Base-by-base conservation (phyloP, 768 basidiomycete species). In the Macrolepiota dolichaula region DNA sequence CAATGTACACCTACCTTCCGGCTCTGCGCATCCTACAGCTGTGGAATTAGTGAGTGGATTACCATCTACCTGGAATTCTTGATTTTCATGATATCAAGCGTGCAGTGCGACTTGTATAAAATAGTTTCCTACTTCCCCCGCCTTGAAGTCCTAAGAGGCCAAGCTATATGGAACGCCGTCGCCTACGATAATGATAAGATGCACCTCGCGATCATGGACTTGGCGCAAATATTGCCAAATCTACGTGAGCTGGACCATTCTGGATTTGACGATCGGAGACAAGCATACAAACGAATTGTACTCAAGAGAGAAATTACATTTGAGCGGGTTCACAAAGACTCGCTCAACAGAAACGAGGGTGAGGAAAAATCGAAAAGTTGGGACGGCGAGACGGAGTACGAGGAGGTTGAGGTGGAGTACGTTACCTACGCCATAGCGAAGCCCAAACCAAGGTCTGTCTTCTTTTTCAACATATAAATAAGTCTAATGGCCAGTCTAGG, bases 231-330 rank as follows among this genome's bases (percentile, higher is more conserved):
- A 2, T 79, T 79, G 58, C 78, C 80, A 32, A 71, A 74, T 36
- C 70, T 84, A 38, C 69, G 72, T 40, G 73, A 78, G 62, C 65
- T 82, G 7, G 81, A 82, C 59, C 77, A 81, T 63, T 71, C 71
- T 22, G 68, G 73, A 35, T 70, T 69, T 36, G 68, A 78, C 55
- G 65, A 70, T 19, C 74, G 75, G 22, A 63, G 73, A 42, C 66
- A 70, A 10, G 73, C 70, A 3, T 70, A 57, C 52, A 78, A 74
- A 55, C 66, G 76, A 47, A 77, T 82, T 51, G 68, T 72, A 13
- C 76, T 83, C 44, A 64, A 69, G 19, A 74, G 78, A 56, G 70
- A 74, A 32, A 22, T 57, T 3, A 57, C 49, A 2, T 6, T 49
- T 9, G 46, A 55, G 42, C 53, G 29, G 17, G 56, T 58, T 40